Evolutionary conservation across 108 stramenopile species (phyloP), one percentile per base, ranked within the genome.

Genomic region (Skeletonema menzelii): DNA sequence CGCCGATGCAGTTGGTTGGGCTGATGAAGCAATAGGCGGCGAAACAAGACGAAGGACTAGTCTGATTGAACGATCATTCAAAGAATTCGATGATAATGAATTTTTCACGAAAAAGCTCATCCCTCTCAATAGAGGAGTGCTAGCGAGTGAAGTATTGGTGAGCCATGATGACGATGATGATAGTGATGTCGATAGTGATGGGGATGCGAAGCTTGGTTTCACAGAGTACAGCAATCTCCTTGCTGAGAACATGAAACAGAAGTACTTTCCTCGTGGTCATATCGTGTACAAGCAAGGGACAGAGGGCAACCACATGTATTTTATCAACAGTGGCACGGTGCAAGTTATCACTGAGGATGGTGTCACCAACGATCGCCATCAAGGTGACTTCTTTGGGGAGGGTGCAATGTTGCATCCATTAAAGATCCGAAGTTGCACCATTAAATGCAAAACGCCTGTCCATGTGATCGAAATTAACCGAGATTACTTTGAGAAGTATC

Each of bases 401-500:
- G 93, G 91, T 26, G 91, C 90, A 19, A 62, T 94, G 35, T 66
- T 94, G 11, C 86, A 87, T 77, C 85, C 90, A 15, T 62, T 71
- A 27, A 84, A 84, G 40, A 82, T 70, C 3, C 80, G 88, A 42
- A 86, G 87, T 8, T 83, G 87, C 1, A 87, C 93, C 1, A 82
- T 91, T 58, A 76, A 77, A 22, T 95, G 93, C 75, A 67, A 79
- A 64, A 92, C 93, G 17, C 93, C 93, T 2, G 87, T 95, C 24
- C 91, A 95, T 77, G 91, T 85, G 3, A 80, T 95, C 59, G 91
- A 95, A 65, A 91, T 95, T 22, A 91, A 85, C 74, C 85, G 91
- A 15, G 89, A 95, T 67, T 91, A 91, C 67, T 95, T 91, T 76
- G 90, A 95, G 62, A 94, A 94, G 67, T 94, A 90, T 68, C 82